Evolutionary conservation across 306 rosid species (phyloP).

Genomic region (Quercus berberidifolia): DNA sequence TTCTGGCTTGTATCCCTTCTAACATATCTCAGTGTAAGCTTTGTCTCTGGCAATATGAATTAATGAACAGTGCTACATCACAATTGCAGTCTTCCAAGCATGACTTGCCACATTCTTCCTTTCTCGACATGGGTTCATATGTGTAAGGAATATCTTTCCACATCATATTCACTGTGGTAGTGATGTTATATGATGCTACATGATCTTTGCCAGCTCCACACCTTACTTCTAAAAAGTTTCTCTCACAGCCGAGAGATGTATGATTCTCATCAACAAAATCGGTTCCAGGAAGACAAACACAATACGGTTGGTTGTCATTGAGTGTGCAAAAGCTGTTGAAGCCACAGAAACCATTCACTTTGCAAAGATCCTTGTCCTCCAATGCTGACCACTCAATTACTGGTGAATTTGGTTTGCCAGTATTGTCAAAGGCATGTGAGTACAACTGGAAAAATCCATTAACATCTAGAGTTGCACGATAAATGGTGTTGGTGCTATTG

Average conservation of each 20-base stretch:
- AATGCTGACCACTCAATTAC: background rate
- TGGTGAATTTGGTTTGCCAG: background rate
- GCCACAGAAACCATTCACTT: conserved; percentile 6
- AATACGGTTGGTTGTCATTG: background rate
- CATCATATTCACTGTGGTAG: background rate
- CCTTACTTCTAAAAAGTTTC: background rate
- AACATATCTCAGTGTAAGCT: conserved; percentile 4
- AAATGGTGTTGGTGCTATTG: background rate
- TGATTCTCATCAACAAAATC: background rate
- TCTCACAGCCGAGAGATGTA: background rate
- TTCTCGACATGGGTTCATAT: background rate
- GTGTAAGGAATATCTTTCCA: conserved; percentile 1
- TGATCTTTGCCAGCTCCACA: background rate
- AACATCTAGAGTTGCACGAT: conserved; percentile 11
- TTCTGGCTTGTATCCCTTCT: background rate
- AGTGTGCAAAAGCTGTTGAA: conserved; percentile 9
- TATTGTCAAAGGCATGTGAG: background rate
- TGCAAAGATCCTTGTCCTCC: background rate
- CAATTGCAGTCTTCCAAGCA: background rate
- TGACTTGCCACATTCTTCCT: background rate
- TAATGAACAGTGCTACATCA: background rate
- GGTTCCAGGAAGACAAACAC: conserved; percentile 15
- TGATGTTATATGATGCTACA: background rate
- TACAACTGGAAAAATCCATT: conserved; percentile 14
- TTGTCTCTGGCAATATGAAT: background rate